phyloP scores from a whole-genome alignment of 257 asterid species.

The Fraxinus excelsior region DNA sequence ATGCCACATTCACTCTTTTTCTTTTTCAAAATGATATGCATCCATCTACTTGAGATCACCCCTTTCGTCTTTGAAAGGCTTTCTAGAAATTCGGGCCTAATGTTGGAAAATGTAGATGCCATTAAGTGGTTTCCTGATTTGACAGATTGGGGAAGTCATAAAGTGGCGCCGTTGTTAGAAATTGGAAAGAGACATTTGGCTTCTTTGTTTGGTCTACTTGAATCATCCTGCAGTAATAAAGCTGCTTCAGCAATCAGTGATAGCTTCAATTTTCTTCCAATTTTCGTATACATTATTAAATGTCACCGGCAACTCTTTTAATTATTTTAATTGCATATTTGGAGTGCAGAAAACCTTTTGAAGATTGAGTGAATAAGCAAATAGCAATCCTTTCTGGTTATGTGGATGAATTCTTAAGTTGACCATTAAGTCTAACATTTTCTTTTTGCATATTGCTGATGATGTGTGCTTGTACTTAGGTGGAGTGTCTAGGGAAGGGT shows the following conservation, averaged over 20 bases:
- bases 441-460: conserved; percentile 30
- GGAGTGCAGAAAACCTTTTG: conserved; percentile 62
- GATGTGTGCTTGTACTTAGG: conserved; percentile 46
- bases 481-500: conserved; percentile 86
- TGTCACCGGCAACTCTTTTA: not conserved
- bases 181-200: too few relatives aligned
- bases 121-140: too few relatives aligned
- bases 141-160: too few relatives aligned
- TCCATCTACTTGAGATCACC: conserved; percentile 79
- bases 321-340: conserved; percentile 26
- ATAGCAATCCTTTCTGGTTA: conserved; percentile 63
- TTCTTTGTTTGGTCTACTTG: conserved; percentile 25
- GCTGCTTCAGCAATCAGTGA: conserved; percentile 55
- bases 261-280: conserved; percentile 19
- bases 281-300: conserved; percentile 1
- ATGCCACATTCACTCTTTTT: conserved; percentile 22
- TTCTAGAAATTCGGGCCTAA: conserved; percentile 36
- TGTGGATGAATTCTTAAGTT: not conserved
- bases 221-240: conserved; percentile 48
- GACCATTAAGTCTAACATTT: conserved; percentile 16
- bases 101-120: conserved; percentile 39
- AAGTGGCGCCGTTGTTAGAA: too few relatives aligned
- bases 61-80: conserved; percentile 69
- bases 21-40: conserved; percentile 70
- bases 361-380: conserved; percentile 62